A percentile compares a stretch with the other conserved stretches of the same genome.
Conservation (phyloP, 768 basidiomycete species). For the Termitomyces sp. region DNA sequence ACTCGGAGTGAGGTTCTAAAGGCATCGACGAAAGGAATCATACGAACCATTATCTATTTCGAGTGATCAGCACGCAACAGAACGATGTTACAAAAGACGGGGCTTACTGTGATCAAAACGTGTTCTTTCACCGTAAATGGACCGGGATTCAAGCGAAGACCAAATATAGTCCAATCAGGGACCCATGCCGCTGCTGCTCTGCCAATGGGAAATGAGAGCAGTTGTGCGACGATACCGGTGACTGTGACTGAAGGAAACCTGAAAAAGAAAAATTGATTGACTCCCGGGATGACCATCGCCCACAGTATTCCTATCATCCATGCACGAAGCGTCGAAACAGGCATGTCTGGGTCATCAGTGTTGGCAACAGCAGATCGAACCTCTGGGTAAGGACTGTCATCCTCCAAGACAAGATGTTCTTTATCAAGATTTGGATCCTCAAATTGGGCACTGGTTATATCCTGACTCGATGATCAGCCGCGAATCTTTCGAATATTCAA, state of each 20-base stretch:
- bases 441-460: constrained; percentile 33
- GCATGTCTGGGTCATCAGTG: constrained; percentile 59
- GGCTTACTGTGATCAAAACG: constrained; percentile 50
- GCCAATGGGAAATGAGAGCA: constrained; percentile 70
- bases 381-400: constrained; percentile 79
- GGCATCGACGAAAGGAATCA: constrained; percentile 15
- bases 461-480: constrained; percentile 16
- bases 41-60: constrained; percentile 33
- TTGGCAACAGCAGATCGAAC: constrained; percentile 69
- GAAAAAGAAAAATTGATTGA: constrained; percentile 57
- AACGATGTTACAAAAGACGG: neutral
- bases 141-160: constrained; percentile 67
- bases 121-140: constrained; percentile 78
- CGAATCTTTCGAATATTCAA: neutral
- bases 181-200: constrained; percentile 49
- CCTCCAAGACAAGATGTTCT: constrained; percentile 38
- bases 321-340: constrained; percentile 45
- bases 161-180: constrained; percentile 55
- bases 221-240: constrained; percentile 57
- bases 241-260: constrained; percentile 39
- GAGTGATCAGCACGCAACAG: neutral
- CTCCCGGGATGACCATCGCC: constrained; percentile 53
- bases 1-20: neutral
- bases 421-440: constrained; percentile 46
- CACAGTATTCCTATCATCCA: constrained; percentile 54